These are phyloP conservation scores for Westerdykella aurantiaca DNA, from an alignment of 2,329 filamentous ascomycete genomes.

Conservation along the genomic window DNA sequence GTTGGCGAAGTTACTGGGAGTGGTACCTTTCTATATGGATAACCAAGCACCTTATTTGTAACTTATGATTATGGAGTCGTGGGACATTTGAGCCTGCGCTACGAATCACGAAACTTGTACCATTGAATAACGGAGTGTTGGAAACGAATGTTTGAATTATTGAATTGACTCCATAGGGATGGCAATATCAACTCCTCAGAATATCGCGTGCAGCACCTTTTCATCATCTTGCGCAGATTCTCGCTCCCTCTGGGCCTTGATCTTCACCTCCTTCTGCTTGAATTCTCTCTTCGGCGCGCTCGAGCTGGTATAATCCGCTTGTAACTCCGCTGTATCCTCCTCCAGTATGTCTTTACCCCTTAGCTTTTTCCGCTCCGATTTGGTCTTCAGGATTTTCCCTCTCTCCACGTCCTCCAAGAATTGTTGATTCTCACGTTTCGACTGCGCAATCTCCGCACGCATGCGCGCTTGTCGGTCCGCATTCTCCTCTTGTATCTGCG, in stretches of 20 bases:
- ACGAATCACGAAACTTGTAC: too few relatives aligned
- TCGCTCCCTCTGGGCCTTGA: constrained; percentile 28
- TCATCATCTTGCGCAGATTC: constrained; percentile 28
- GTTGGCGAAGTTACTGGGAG: background rate
- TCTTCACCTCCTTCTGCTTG: constrained; percentile 57
- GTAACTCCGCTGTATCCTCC: constrained; percentile 43
- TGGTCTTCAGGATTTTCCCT: constrained; percentile 70
- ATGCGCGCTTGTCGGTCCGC: constrained; percentile 70
- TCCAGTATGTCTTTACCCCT: constrained; percentile 51
- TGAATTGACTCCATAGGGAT: too few relatives aligned
- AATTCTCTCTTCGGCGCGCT: constrained; percentile 49
- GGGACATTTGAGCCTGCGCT: too few relatives aligned
- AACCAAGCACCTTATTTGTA: too few relatives aligned
- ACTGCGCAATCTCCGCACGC: constrained; percentile 69
- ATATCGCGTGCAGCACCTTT: constrained; percentile 35
- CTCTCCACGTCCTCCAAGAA: constrained; percentile 75
- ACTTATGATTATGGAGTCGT: too few relatives aligned
- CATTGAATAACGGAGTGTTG: too few relatives aligned
- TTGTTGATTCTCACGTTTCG: constrained; percentile 72
- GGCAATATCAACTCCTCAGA: constrained; percentile 12
- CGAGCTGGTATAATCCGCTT: constrained; percentile 26
- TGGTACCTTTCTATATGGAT: too few relatives aligned
- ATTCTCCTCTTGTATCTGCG: constrained; percentile 76
- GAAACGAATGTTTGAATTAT: too few relatives aligned
- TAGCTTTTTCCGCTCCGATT: constrained; percentile 49